Base-by-base conservation (phyloP, 1,284 basidiomycete genomes). In the Ceratobasidium sp. region DNA sequence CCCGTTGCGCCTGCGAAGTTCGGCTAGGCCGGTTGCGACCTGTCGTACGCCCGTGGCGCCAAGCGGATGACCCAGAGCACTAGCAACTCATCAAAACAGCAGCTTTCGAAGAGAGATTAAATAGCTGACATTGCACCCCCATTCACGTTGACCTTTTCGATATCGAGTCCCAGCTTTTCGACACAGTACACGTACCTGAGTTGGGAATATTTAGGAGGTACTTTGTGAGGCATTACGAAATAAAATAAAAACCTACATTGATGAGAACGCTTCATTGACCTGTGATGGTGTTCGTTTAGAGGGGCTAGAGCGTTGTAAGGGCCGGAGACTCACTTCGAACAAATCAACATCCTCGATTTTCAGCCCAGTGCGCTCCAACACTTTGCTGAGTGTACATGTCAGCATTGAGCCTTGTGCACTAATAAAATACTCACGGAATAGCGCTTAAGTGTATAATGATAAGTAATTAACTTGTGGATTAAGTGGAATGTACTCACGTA, bases 221-320 rank as follows among this genome's bases (percentile, higher is more conserved):
- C 21, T 21, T 6, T 16, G 43, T 32, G 1, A 30, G 26, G 16
- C 8, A 36, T n/a, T n/a, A 34, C 10, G 12, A 61, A 1, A 4
- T 3, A 2, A 16, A 67, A 26, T 2, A 21, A 48, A 26, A 36
- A 43, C 65, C 46, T 32, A 70, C 67, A 73, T 73, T 2, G 90
- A 91, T 0, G 90, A 90, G 74, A 92, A 92, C 0, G 92, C 92
- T 80, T 93, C 92, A 76, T 94, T 94, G 76, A 92, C 92, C 91
- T 70, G 28, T 10, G 3, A 41, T 5, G 18, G 3, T 34, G 28
- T 28, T 45, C 14, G 16, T 2, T 58, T 2, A 70, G 23, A 28
- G 32, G 30, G 32, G 32, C 10, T 41, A 18, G 59, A 14, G 8
- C 30, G 18, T 23, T 28, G 43, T 30, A 18, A 53, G 23, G n/a